A percentile compares a stretch with the other conserved stretches of the same genome.
phyloP scores from a whole-genome alignment of 768 basidiomycete species.

The Boletellus ananiceps region DNA sequence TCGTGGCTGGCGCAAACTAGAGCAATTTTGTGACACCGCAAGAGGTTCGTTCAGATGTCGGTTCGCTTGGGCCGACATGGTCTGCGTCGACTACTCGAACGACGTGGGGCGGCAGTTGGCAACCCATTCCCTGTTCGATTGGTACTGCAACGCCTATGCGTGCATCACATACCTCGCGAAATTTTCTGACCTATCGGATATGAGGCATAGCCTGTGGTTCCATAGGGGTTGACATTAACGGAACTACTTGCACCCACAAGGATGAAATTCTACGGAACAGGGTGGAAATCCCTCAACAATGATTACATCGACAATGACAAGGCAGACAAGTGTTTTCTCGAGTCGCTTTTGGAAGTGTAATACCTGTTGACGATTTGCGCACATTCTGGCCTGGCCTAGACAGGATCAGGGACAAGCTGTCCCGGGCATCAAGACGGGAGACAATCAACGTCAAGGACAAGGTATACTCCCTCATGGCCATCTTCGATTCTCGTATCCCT shows the following conservation, averaged over 20 bases:
- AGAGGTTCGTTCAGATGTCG: constrained; percentile 11
- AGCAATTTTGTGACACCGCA: constrained; percentile 9
- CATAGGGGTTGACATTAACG: constrained; percentile 11
- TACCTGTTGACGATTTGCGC: constrained; percentile 13
- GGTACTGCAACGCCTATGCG: constrained; percentile 21
- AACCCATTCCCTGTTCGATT: constrained; percentile 8
- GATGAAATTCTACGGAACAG: constrained; percentile 20
- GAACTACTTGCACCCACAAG: constrained; percentile 19
- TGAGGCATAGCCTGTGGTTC: constrained; percentile 16
- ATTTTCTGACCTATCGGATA: not conserved
- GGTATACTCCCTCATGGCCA: constrained; percentile 19
- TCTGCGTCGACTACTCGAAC: constrained; percentile 8
- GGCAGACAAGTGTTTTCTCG: constrained; percentile 15
- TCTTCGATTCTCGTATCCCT: constrained; percentile 12
- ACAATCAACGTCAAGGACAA: constrained; percentile 11
- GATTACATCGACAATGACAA: constrained; percentile 20
- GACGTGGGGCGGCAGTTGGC: not conserved
- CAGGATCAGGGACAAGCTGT: constrained; percentile 16
- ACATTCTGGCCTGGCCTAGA: constrained; percentile 17
- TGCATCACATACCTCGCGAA: constrained; percentile 15
- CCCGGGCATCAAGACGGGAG: constrained; percentile 17
- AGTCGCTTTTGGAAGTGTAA: constrained; percentile 9
- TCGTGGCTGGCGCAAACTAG: constrained; percentile 14
- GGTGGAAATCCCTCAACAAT: constrained; percentile 16
- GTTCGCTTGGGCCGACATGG: constrained; percentile 19